phyloP scores from a whole-genome alignment of 345 rosid genomes.

The Hevea brasiliensis region DNA sequence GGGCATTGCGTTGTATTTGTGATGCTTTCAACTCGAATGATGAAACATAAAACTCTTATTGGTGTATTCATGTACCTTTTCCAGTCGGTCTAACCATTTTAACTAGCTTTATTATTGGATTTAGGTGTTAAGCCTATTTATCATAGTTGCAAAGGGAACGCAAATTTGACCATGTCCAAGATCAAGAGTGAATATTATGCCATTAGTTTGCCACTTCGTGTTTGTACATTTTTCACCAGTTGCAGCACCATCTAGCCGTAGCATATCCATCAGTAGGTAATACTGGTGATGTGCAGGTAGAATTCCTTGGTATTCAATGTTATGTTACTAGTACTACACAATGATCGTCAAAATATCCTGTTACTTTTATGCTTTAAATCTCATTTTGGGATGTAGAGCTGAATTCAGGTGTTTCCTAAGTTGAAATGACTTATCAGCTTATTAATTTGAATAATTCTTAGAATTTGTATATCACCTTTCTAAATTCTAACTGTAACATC shows the following conservation, averaged over 20 bases:
- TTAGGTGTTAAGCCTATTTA: not conserved
- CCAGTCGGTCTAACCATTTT: not conserved
- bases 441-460: not conserved
- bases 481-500: not conserved
- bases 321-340: not conserved
- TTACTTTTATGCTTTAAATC: not conserved
- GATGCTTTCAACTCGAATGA: not conserved
- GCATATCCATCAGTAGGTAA: not conserved
- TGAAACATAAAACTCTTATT: not conserved
- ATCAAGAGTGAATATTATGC: not conserved
- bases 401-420: not conserved
- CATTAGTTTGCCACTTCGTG: not conserved
- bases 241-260: not conserved
- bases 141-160: not conserved
- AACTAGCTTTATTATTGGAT: not conserved
- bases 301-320: not conserved
- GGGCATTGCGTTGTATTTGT: not conserved
- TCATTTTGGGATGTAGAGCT: not conserved
- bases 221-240: not conserved
- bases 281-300: not conserved
- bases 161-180: not conserved
- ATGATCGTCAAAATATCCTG: not conserved
- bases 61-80: not conserved
- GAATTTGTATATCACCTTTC: not conserved
- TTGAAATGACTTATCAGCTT: not conserved